phyloP scores from a whole-genome alignment of 345 rosid genomes.

The Citrus sp. region DNA sequence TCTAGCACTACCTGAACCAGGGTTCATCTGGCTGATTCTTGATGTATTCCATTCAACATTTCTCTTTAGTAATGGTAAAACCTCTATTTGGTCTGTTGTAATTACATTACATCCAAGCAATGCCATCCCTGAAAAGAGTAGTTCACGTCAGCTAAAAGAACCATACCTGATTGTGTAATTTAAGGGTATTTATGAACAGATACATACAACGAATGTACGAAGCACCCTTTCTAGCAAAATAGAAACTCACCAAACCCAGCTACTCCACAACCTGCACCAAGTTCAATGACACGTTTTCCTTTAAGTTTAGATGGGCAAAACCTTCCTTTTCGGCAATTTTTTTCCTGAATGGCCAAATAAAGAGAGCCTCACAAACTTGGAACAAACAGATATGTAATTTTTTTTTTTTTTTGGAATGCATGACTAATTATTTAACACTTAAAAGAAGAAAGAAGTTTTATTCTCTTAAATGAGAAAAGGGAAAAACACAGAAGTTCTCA shows the following conservation, averaged over 20 bases:
- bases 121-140: conserved; percentile 67
- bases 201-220: not conserved
- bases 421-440: not conserved
- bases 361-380: not conserved
- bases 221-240: conserved; percentile 2
- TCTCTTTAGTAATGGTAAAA: conserved; percentile 71
- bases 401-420: not conserved
- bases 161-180: not conserved
- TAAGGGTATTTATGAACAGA: conserved; percentile 6
- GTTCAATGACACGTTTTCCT: conserved; percentile 88
- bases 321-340: conserved; percentile 82
- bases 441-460: not conserved
- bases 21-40: conserved; percentile 64
- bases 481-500: not conserved
- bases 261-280: conserved; percentile 97
- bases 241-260: conserved; percentile 85
- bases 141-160: conserved; percentile 7
- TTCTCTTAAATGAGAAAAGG: not conserved
- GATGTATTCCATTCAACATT: conserved; percentile 80
- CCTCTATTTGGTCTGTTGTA: conserved; percentile 81
- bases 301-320: conserved; percentile 77
- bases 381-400: not conserved
- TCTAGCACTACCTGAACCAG: conserved; percentile 48
- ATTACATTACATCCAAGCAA: conserved; percentile 83
- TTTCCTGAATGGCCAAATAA: conserved; percentile 49